Conservation (phyloP, 345 rosid species). For the Melastoma malabathricum region DNA sequence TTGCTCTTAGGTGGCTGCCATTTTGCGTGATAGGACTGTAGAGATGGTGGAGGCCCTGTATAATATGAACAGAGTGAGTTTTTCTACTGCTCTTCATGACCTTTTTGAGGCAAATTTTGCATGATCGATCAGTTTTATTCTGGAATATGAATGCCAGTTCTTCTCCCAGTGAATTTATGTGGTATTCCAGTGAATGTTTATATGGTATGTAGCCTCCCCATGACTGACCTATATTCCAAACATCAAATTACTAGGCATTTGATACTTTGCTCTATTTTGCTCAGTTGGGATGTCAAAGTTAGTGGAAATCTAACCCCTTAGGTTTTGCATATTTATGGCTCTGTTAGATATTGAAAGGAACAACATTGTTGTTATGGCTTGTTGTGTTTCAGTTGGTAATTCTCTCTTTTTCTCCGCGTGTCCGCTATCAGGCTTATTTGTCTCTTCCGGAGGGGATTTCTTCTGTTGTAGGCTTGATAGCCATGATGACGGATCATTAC, state of each 20-base stretch:
- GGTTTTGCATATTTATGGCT: not conserved
- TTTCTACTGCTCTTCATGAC: not conserved
- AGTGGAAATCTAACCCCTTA: too few relatives aligned
- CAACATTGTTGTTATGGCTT: not conserved
- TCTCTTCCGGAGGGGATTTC: constrained; percentile 94
- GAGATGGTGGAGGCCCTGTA: constrained; percentile 95
- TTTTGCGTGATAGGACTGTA: constrained; percentile 48
- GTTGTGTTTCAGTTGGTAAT: constrained; percentile 2
- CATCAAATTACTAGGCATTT: too few relatives aligned
- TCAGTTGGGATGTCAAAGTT: too few relatives aligned
- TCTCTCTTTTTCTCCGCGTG: not conserved
- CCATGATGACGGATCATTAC: constrained; percentile 98
- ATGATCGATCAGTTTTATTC: too few relatives aligned
- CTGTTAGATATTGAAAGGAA: too few relatives aligned
- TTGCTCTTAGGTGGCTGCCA: constrained; percentile 46
- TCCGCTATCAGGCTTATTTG: constrained; percentile 61
- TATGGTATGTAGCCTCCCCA: too few relatives aligned
- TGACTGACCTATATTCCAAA: too few relatives aligned
- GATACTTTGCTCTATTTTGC: too few relatives aligned
- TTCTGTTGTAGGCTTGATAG: constrained; percentile 87
- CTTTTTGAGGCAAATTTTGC: too few relatives aligned
- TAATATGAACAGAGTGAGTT: constrained; percentile 33
- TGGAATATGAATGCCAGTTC: too few relatives aligned
- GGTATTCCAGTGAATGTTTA: too few relatives aligned
- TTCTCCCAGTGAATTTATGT: too few relatives aligned